phyloP scores from a whole-genome alignment of 768 basidiomycete species.

The Russula olivacea region DNA sequence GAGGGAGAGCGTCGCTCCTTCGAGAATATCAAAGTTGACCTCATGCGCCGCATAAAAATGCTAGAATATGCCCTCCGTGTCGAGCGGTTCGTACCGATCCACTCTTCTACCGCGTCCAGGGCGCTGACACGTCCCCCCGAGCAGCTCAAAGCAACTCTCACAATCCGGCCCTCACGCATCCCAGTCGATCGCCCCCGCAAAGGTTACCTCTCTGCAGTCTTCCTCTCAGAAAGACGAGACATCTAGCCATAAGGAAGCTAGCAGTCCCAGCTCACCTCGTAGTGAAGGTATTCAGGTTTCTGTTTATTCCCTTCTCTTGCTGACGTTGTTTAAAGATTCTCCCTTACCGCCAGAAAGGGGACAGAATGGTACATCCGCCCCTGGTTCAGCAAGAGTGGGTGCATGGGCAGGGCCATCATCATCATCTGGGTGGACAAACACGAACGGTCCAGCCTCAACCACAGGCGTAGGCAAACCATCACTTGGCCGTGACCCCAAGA shows the following conservation, averaged over 20 bases:
- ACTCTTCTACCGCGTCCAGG: conserved; percentile 17
- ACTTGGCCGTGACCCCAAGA: conserved; percentile 89
- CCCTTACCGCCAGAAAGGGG: conserved; percentile 61
- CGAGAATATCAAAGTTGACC: conserved; percentile 93
- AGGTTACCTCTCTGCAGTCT: conserved; percentile 56
- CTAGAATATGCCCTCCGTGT: conserved; percentile 94
- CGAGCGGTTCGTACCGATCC: conserved; percentile 69
- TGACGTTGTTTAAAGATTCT: conserved; percentile 46
- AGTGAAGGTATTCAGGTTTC: conserved; percentile 59
- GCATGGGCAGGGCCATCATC: conserved; percentile 47
- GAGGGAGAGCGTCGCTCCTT: conserved; percentile 96
- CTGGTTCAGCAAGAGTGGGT: conserved; percentile 45
- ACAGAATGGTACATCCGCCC: conserved; percentile 36
- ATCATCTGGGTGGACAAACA: conserved; percentile 42
- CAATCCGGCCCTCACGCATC: conserved; percentile 41
- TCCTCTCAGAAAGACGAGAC: conserved; percentile 63
- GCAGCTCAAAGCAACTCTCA: conserved; percentile 74
- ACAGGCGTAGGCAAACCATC: conserved; percentile 54
- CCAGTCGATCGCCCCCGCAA: conserved; percentile 57
- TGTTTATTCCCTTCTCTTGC: conserved; percentile 14
- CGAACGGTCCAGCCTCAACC: conserved; percentile 40
- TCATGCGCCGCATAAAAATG: conserved; percentile 98
- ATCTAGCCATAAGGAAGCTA: conserved; percentile 70
- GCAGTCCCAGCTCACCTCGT: conserved; percentile 75
- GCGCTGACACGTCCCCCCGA: conserved; percentile 33